Base-by-base conservation (phyloP, 192 early-diverging fungal species). In the Podila minutissima region DNA sequence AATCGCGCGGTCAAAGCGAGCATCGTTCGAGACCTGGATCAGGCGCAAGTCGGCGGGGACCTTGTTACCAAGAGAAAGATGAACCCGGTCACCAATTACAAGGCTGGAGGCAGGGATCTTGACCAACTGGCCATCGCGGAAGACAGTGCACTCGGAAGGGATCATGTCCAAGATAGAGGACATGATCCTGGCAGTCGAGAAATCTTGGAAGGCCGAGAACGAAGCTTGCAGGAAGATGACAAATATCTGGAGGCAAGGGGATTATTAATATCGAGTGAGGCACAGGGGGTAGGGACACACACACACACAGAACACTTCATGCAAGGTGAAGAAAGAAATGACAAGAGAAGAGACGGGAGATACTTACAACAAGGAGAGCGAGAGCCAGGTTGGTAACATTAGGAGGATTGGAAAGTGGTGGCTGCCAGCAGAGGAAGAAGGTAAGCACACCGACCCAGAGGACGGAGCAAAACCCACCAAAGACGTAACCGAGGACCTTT, bases 31-130 rank as follows among this genome's bases (percentile, higher is more conserved):
- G 17, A 89, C 91, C 53, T 93, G 76, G 28, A 95, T 75, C 37
- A 97, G 70, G 8, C 93, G 88, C 66, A 91, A 26, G 58, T 97
- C 96, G 6, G 95, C 95, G 20, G 96, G 95, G 26, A 95, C 92
- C 53, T 90, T 90, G 68, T 92, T 84, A 33, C 94, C 95, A 11
- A 90, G 62, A 0, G 82, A 85, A 53, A 97, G 77, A 7, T 83
- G 69, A 57, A 97, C 90, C n/a, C 94, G 65, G 61, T 97, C 96
- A 62, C 96, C 96, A 8, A 88, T 82, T 6, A 96, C 94, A 17
- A 97, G 71, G 20, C 89, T 82, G 2, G 73, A 66, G 22, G 91
- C 85, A 12, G 89, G 71, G 63, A 96, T 86, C 11, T 67, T 83
- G 33, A 67, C 68, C 4, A 72, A 61, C 19, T 77, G 46, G 15